Evolutionary conservation across 305 asterid species (phyloP).

Genomic region (Solanum chacoense): DNA sequence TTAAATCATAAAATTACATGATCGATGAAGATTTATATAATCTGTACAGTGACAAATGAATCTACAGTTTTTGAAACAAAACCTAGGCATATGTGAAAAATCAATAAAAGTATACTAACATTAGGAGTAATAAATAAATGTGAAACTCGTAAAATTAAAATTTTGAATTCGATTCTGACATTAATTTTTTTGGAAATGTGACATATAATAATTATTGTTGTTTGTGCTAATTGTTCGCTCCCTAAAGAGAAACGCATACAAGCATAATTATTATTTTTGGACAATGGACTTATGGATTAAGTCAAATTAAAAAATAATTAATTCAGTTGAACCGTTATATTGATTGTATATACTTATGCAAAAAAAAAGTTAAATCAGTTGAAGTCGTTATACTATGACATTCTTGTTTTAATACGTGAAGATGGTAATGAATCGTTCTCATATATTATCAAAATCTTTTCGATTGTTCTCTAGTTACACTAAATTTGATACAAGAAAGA

Average conservation of each 20-base stretch:
- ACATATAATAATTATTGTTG: neutral
- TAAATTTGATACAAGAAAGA: neutral
- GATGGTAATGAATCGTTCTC: neutral
- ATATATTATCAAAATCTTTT: no score
- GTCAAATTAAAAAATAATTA: neutral
- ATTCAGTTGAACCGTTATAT: neutral
- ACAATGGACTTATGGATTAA: neutral
- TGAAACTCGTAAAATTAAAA: neutral
- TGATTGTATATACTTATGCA: neutral
- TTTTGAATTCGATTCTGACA: rapidly evolving
- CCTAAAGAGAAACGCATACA: neutral
- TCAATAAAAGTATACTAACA: neutral
- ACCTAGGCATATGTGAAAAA: neutral
- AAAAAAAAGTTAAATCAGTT: neutral
- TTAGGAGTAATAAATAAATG: neutral
- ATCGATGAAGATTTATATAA: neutral
- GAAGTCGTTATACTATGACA: neutral
- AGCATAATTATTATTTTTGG: neutral
- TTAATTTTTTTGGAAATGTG: rapidly evolving
- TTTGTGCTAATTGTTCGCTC: neutral
- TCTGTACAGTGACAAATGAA: neutral
- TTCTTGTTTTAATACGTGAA: no score
- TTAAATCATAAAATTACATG: neutral
- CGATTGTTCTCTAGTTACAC: rapidly evolving
- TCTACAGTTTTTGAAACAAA: neutral